phyloP scores from a whole-genome alignment of 495 filamentous ascomycete species.

The Aspergillus baeticus region DNA sequence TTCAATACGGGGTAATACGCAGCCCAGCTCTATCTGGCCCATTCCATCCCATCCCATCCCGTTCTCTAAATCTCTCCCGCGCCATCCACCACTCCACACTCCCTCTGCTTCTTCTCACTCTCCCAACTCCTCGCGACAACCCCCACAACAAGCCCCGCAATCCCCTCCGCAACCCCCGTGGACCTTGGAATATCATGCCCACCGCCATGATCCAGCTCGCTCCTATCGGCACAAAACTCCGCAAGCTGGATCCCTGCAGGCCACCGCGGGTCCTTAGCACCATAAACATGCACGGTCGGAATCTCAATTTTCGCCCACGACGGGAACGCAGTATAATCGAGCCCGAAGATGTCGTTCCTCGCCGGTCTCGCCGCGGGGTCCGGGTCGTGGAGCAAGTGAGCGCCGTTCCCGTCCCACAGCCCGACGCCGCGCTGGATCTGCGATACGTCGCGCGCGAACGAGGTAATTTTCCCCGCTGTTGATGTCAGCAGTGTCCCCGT shows the following conservation, averaged over 20 bases:
- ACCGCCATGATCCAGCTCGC: conserved; percentile 11
- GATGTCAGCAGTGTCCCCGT: neutral
- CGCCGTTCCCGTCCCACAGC: neutral
- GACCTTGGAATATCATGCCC: conserved; percentile 15
- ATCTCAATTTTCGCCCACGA: conserved; percentile 2
- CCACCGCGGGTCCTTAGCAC: conserved; percentile 13
- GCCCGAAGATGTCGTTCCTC: neutral
- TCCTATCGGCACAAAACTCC: conserved; percentile 6
- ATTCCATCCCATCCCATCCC: no score
- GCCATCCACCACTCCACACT: no score
- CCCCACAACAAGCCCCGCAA: conserved; percentile 6
- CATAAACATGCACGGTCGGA: conserved; percentile 17
- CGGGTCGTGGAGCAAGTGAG: neutral
- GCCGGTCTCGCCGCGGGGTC: neutral
- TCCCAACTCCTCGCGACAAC: neutral
- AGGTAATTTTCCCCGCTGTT: neutral
- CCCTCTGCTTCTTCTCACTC: no score
- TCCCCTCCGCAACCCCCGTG: neutral
- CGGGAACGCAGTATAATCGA: neutral
- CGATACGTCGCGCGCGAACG: neutral
- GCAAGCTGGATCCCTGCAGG: conserved; percentile 11
- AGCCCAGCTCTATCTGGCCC: no score
- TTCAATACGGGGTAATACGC: no score
- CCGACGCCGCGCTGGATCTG: neutral
- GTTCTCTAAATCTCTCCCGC: no score